Percentiles rank a stretch among this genome's conserved stretches.
Conservation (phyloP, 768 basidiomycete species). For the Pisolithus tinctorius region DNA sequence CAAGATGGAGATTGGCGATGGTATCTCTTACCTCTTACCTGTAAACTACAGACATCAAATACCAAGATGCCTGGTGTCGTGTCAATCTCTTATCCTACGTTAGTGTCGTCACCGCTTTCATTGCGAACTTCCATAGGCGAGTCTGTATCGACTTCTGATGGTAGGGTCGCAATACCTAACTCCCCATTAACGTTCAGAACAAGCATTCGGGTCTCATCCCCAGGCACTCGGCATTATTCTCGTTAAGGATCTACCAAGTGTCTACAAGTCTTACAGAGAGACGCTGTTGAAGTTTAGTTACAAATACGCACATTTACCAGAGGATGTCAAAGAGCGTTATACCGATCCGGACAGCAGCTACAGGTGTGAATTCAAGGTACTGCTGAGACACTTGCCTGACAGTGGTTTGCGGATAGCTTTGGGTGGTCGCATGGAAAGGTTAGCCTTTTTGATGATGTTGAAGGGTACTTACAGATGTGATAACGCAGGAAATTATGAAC, state of each 20-base stretch:
- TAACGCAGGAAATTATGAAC: conserved; percentile 84
- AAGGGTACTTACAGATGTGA: not conserved
- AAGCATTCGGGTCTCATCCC: conserved; percentile 78
- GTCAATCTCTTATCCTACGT: conserved; percentile 53
- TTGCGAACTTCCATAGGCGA: conserved; percentile 58
- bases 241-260: conserved; percentile 70
- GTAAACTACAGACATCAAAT: conserved; percentile 10
- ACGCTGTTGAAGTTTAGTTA: conserved; percentile 69
- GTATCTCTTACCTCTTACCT: conserved; percentile 1
- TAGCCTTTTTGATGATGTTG: conserved; percentile 2
- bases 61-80: conserved; percentile 27
- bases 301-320: conserved; percentile 67
- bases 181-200: conserved; percentile 36
- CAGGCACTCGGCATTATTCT: conserved; percentile 76
- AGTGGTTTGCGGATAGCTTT: conserved; percentile 43
- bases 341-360: conserved; percentile 67
- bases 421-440: conserved; percentile 99
- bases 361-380: conserved; percentile 43
- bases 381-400: not conserved
- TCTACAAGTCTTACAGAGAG: conserved; percentile 58
- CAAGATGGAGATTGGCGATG: not conserved
- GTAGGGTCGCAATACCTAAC: not conserved
- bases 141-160: conserved; percentile 5
- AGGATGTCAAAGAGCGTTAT: conserved; percentile 62
- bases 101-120: conserved; percentile 47